These are phyloP conservation scores for Chrysoporthe deuterocubensis DNA, from an alignment of 2,329 filamentous ascomycete genomes.

Conservation along the genomic window DNA sequence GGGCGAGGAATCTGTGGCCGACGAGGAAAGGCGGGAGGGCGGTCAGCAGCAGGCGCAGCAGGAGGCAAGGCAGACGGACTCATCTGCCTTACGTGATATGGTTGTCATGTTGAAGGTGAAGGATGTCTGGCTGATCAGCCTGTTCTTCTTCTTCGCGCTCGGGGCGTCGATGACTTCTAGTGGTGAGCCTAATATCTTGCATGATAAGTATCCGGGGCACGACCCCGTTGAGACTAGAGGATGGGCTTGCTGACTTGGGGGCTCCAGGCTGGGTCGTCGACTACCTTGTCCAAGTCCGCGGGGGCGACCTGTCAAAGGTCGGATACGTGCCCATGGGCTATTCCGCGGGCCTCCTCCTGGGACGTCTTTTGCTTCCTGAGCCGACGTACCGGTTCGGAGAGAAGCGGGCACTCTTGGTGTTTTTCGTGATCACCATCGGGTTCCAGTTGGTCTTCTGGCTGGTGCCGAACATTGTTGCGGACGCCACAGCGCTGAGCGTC, in stretches of 20 bases:
- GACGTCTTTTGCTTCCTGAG: slow-evolving; percentile 60
- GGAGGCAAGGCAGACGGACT: slow-evolving; percentile 46
- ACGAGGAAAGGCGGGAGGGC: slow-evolving; percentile 17
- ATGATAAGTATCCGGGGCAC: neutral
- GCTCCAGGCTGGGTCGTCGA: slow-evolving; percentile 63
- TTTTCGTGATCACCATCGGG: slow-evolving; percentile 53
- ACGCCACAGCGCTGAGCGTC: slow-evolving; percentile 53
- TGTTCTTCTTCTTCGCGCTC: slow-evolving; percentile 66
- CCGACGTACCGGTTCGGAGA: slow-evolving; percentile 64
- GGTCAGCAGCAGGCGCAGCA: slow-evolving; percentile 35
- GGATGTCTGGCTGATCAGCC: slow-evolving; percentile 59
- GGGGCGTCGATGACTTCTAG: slow-evolving; percentile 58
- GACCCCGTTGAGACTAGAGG: too few species aligned
- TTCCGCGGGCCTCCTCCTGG: slow-evolving; percentile 61
- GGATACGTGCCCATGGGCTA: slow-evolving; percentile 67
- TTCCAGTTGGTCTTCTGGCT: slow-evolving; percentile 66
- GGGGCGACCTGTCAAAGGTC: slow-evolving; percentile 58
- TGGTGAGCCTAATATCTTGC: slow-evolving; percentile 33
- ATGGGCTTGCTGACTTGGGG: too few species aligned
- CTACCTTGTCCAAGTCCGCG: slow-evolving; percentile 63
- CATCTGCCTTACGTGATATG: slow-evolving; percentile 39
- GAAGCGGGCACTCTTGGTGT: slow-evolving; percentile 59
- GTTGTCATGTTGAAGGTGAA: slow-evolving; percentile 38
- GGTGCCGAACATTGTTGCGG: slow-evolving; percentile 39
- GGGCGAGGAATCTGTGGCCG: slow-evolving; percentile 1